Evolutionary conservation across 257 asterid species (phyloP).

Genomic region (Anisodus tanguticus): DNA sequence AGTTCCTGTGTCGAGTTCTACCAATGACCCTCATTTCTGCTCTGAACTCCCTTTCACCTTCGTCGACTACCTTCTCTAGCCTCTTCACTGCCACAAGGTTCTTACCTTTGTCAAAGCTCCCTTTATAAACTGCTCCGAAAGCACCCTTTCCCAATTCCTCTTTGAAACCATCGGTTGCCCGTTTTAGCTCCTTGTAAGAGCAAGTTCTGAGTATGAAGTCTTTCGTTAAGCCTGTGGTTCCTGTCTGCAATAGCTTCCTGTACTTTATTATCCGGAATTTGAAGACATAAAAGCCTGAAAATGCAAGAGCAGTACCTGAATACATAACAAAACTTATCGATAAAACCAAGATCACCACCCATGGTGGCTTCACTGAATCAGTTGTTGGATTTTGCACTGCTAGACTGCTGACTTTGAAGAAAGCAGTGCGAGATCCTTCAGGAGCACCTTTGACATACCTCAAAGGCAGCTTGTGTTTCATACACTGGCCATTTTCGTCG

Average conservation of each 20-base stretch:
- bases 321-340: constrained; percentile 29
- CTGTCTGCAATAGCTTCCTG: constrained; percentile 33
- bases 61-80: constrained; percentile 39
- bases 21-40: constrained; percentile 40
- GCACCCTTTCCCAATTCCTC: constrained; percentile 37
- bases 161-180: constrained; percentile 35
- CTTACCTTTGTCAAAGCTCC: constrained; percentile 34
- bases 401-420: constrained; percentile 33
- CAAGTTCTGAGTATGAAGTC: constrained; percentile 38
- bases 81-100: constrained; percentile 39
- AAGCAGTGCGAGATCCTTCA: constrained; percentile 25
- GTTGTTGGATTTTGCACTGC: neutral
- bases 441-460: constrained; percentile 31
- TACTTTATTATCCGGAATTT: constrained; percentile 27
- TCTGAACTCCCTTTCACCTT: constrained; percentile 41
- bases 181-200: constrained; percentile 37
- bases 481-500: neutral
- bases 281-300: constrained; percentile 30
- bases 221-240: constrained; percentile 31
- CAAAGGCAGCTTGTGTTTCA: constrained; percentile 36
- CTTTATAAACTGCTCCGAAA: constrained; percentile 39
- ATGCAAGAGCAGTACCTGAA: constrained; percentile 29
- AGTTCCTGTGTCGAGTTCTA: constrained; percentile 39
- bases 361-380: constrained; percentile 37
- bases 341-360: constrained; percentile 34